phyloP scores from a whole-genome alignment of 345 rosid species.

The Adansonia digitata region DNA sequence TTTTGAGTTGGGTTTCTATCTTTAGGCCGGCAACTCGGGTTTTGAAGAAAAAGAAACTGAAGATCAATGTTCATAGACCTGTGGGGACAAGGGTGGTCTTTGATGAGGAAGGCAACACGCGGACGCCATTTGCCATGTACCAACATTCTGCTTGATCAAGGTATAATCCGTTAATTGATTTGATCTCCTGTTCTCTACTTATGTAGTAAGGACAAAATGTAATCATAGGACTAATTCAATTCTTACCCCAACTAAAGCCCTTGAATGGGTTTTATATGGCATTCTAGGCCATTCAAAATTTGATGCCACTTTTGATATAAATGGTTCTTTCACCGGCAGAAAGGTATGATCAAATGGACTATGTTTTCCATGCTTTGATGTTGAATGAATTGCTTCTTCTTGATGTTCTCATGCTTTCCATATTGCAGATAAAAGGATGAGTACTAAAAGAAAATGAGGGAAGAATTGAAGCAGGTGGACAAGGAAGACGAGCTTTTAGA shows the following conservation, averaged over 20 bases:
- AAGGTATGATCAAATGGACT: not conserved
- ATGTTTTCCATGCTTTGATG: not conserved
- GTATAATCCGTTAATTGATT: not conserved
- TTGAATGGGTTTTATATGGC: not conserved
- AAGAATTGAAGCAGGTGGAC: slow-evolving; percentile 66
- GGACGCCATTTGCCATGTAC: slow-evolving; percentile 76
- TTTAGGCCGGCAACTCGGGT: slow-evolving; percentile 65
- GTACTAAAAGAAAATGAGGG: slow-evolving; percentile 64
- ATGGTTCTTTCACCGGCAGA: not conserved
- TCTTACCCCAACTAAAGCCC: not conserved
- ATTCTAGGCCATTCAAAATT: not conserved
- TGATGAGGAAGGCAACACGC: slow-evolving; percentile 78
- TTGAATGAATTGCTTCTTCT: not conserved
- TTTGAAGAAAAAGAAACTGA: slow-evolving; percentile 78
- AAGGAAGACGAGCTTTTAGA: slow-evolving; percentile 75
- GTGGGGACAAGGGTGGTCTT: slow-evolving; percentile 70
- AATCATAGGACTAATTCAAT: not conserved
- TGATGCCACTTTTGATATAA: not conserved
- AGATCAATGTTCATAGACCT: slow-evolving; percentile 79
- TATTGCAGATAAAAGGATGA: slow-evolving; percentile 50
- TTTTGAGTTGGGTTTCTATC: slow-evolving; percentile 10
- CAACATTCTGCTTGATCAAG: no score
- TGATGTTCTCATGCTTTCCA: not conserved
- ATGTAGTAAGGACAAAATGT: not conserved
- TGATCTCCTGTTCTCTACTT: not conserved